A percentile compares a stretch with the other conserved stretches of the same genome.
These are phyloP conservation scores for Talaromyces islandicus DNA, from an alignment of 2,329 filamentous ascomycete genomes.

Conservation along the genomic window DNA sequence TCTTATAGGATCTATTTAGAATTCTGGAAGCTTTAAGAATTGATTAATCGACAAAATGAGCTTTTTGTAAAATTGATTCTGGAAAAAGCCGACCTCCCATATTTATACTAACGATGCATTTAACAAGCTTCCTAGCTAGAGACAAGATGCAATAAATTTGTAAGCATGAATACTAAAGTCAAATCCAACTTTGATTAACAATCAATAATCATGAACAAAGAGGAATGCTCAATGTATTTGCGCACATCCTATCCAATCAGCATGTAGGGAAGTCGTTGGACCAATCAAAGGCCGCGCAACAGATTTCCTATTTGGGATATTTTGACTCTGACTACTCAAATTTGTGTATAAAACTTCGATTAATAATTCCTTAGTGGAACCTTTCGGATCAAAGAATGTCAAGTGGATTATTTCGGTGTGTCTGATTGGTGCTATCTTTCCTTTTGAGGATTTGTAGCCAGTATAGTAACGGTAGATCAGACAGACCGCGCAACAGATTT, in stretches of 20 bases:
- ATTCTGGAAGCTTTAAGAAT: too few relatives aligned
- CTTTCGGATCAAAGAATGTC: neutral
- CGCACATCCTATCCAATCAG: neutral
- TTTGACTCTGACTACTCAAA: neutral
- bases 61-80: neutral
- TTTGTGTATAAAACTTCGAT: neutral
- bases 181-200: neutral
- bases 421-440: neutral
- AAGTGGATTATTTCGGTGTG: neutral
- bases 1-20: neutral
- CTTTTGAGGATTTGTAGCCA: neutral
- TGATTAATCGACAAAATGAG: neutral
- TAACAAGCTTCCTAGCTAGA: neutral
- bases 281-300: neutral
- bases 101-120: neutral
- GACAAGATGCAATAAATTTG: neutral
- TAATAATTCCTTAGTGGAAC: too few relatives aligned
- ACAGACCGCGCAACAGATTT: neutral
- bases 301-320: neutral
- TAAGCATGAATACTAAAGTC: neutral
- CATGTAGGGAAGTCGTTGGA: neutral
- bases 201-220: neutral
- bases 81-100: neutral
- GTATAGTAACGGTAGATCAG: neutral
- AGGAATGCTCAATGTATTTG: neutral